Evolutionary conservation across 2,329 filamentous ascomycete species (phyloP).

Genomic region (Alternaria ventricosa): DNA sequence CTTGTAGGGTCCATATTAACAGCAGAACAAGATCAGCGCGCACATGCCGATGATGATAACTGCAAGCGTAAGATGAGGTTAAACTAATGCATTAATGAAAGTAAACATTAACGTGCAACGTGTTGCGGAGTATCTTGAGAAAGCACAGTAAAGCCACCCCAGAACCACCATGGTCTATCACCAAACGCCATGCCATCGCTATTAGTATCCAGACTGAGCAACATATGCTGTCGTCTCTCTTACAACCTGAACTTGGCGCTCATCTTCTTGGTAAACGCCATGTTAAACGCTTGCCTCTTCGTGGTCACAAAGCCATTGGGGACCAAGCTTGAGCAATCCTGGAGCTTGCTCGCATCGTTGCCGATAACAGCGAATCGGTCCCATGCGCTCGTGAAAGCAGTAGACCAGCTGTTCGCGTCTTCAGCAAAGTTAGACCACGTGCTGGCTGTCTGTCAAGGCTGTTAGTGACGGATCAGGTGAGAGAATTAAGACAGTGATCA

Average conservation of each 20-base stretch:
- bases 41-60: too few relatives aligned
- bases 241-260: conserved; percentile 3
- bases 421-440: conserved; percentile 26
- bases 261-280: conserved; percentile 1
- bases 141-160: not conserved
- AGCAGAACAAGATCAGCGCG: too few relatives aligned
- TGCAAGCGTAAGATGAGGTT: not conserved
- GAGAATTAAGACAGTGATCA: not conserved
- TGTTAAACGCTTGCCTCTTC: not conserved
- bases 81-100: not conserved
- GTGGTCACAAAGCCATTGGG: conserved; percentile 1
- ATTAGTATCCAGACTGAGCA: not conserved
- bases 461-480: not conserved
- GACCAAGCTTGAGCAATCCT: conserved; percentile 31
- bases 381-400: conserved; percentile 30
- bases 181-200: not conserved
- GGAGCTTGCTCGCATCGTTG: conserved; percentile 25
- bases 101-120: not conserved
- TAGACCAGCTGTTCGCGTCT: conserved; percentile 22
- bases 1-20: too few relatives aligned
- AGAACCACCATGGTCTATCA: not conserved
- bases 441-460: conserved; percentile 15
- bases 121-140: not conserved
- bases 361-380: conserved; percentile 30
- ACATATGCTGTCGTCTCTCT: not conserved